phyloP scores from a whole-genome alignment of 768 basidiomycete species.

The Scleroderma bovista region DNA sequence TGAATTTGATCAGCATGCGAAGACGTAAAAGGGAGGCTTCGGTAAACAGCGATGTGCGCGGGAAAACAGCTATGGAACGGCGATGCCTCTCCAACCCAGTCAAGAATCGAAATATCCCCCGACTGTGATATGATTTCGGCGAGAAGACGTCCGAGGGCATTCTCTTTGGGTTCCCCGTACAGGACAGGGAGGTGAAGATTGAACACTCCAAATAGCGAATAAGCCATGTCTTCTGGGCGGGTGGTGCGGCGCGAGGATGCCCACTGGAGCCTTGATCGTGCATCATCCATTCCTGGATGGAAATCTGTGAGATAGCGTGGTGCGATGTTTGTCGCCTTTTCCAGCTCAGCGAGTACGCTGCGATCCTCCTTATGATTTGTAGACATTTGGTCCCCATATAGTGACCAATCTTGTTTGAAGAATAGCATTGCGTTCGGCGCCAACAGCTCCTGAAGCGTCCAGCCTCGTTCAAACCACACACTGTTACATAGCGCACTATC shows the following conservation, averaged over 20 bases:
- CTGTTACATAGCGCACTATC: background rate
- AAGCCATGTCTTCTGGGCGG: slow-evolving; percentile 3
- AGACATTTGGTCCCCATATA: background rate
- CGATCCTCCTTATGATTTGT: background rate
- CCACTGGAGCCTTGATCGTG: slow-evolving; percentile 1
- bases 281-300: slow-evolving; percentile 3
- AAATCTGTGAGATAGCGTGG: background rate
- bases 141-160: background rate
- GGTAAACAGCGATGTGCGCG: background rate
- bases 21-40: background rate
- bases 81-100: background rate
- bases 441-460: slow-evolving; percentile 5
- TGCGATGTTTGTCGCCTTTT: background rate
- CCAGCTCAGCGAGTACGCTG: background rate
- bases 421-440: background rate
- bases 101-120: background rate
- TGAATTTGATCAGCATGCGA: background rate
- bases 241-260: slow-evolving; percentile 1
- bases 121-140: background rate
- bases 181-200: background rate
- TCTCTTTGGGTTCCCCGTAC: background rate
- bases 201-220: slow-evolving; percentile 6
- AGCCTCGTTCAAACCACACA: slow-evolving; percentile 1
- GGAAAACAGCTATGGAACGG: background rate
- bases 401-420: slow-evolving; percentile 1